Evolutionary conservation across 2,329 filamentous ascomycete species (phyloP).

Genomic region (Pseudopyricularia javanii): DNA sequence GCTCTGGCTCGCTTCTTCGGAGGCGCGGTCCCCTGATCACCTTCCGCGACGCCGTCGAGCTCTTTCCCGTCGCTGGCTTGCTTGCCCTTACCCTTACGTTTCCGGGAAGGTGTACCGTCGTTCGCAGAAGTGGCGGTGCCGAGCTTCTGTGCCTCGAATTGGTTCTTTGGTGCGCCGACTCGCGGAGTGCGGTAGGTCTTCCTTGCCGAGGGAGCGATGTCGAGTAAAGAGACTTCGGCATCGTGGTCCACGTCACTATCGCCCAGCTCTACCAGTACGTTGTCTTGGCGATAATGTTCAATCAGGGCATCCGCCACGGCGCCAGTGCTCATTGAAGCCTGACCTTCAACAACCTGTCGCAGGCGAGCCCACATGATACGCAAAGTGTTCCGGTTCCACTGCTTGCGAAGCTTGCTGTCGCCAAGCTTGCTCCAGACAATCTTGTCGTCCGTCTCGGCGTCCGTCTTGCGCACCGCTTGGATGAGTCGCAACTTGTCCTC

Average conservation of each 20-base stretch:
- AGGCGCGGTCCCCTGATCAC: background rate
- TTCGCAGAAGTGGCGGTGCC: background rate
- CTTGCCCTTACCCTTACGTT: constrained; percentile 14
- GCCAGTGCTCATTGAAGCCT: constrained; percentile 5
- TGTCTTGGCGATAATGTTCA: constrained; percentile 5
- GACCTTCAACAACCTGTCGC: constrained; percentile 7
- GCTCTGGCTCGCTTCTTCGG: background rate
- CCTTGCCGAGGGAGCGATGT: background rate
- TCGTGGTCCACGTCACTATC: constrained; percentile 5
- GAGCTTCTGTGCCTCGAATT: background rate
- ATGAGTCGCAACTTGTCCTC: constrained; percentile 32
- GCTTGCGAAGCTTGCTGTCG: constrained; percentile 4
- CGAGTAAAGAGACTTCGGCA: background rate
- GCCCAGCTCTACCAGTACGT: constrained; percentile 3
- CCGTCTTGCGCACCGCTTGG: constrained; percentile 26
- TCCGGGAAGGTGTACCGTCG: constrained; percentile 12
- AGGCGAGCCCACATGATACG: constrained; percentile 11
- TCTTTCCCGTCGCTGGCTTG: constrained; percentile 7
- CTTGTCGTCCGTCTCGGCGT: constrained; percentile 26
- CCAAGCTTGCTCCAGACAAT: constrained; percentile 35
- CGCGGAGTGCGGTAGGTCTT: constrained; percentile 1
- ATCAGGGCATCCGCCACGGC: constrained; percentile 7
- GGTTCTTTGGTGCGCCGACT: background rate
- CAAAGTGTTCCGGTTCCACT: constrained; percentile 7
- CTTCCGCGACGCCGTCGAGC: background rate